Evolutionary conservation across 2,329 filamentous ascomycete genomes (phyloP).

Genomic region (Cylindrodendrum hubeiense): DNA sequence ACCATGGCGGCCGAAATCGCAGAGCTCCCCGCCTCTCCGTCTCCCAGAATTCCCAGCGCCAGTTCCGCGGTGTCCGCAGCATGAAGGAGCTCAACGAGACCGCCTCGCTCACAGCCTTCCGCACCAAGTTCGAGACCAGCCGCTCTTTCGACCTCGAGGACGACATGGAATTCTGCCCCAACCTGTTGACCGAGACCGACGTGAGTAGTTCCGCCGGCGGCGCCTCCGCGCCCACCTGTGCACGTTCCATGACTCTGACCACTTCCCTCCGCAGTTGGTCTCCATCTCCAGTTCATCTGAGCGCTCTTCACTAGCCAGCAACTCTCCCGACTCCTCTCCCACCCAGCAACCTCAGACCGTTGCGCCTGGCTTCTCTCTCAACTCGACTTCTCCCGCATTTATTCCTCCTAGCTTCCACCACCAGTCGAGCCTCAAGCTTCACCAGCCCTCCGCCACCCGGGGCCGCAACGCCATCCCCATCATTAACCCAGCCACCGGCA

Average conservation of each 20-base stretch:
- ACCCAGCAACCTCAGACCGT: conserved; percentile 88
- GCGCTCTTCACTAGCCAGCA: conserved; percentile 93
- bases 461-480: conserved; percentile 97
- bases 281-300: conserved; percentile 95
- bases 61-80: conserved; percentile 86
- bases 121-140: conserved; percentile 89
- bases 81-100: conserved; percentile 89
- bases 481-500: conserved; percentile 93
- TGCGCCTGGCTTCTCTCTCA: conserved; percentile 81
- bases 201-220: conserved; percentile 67
- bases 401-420: conserved; percentile 76
- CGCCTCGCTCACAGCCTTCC: conserved; percentile 81
- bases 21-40: conserved; percentile 85
- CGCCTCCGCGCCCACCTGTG: conserved; percentile 25
- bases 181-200: conserved; percentile 92
- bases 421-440: conserved; percentile 79
- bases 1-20: conserved; percentile 87
- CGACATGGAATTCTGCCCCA: conserved; percentile 95
- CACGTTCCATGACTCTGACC: conserved; percentile 43
- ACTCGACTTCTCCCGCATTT: conserved; percentile 75
- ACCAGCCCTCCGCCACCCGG: conserved; percentile 91
- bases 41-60: conserved; percentile 85
- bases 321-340: conserved; percentile 91
- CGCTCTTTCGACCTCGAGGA: conserved; percentile 96
- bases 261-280: conserved; percentile 73